phyloP scores from a whole-genome alignment of 208 protist species.

The Trypanosoma congolense region DNA sequence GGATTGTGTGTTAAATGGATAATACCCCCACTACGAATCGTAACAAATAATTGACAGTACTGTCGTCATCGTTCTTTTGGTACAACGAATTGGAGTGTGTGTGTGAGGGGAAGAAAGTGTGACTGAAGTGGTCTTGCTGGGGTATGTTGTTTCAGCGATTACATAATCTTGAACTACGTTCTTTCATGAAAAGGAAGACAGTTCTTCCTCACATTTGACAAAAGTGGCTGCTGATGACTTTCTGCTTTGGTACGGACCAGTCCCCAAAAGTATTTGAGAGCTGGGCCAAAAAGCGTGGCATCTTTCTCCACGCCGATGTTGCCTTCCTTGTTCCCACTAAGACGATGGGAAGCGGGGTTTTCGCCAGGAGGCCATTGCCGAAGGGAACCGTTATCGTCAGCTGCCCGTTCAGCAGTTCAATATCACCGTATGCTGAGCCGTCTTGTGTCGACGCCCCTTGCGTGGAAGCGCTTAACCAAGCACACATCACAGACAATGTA shows the following conservation, averaged over 20 bases:
- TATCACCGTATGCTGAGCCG: conserved; percentile 69
- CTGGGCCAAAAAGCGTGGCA: conserved; percentile 66
- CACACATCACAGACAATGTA: conserved; percentile 27
- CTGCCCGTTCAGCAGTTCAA: conserved; percentile 44
- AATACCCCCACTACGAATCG: no score
- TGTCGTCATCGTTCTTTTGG: no score
- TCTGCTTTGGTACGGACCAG: conserved; percentile 48
- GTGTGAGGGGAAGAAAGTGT: no score
- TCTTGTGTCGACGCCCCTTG: conserved; percentile 20
- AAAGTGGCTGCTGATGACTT: no score
- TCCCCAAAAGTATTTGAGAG: conserved; percentile 49
- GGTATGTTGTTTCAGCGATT: neutral
- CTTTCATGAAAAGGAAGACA: neutral
- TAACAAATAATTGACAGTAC: no score
- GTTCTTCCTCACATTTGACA: no score
- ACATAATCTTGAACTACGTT: neutral
- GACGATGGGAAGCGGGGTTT: conserved; percentile 80
- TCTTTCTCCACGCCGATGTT: conserved; percentile 81
- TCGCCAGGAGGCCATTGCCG: conserved; percentile 45
- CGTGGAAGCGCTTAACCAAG: conserved; percentile 10
- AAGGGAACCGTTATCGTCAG: conserved; percentile 70
- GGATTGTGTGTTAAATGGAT: no score
- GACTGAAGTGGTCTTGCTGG: no score
- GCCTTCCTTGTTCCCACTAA: conserved; percentile 82
- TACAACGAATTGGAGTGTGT: no score